Percentiles rank a stretch among this genome's conserved stretches.
phyloP scores from a whole-genome alignment of 306 rosid species.

The Cicer chorassanicum region DNA sequence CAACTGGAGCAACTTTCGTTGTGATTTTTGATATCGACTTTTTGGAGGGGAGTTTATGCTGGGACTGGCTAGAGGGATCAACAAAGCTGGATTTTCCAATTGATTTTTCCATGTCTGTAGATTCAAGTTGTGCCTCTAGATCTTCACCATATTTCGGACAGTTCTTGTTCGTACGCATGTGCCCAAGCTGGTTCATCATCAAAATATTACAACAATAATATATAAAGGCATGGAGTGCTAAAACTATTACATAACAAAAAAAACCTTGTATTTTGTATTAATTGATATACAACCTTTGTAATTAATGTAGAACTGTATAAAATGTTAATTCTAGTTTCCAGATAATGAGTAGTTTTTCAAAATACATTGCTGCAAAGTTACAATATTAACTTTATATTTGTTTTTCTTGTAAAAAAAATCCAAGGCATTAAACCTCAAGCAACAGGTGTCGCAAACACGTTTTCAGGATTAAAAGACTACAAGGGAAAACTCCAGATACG shows the following conservation, averaged over 20 bases:
- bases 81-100: constrained; percentile 61
- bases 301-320: constrained; percentile 28
- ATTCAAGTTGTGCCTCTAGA: constrained; percentile 64
- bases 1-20: constrained; percentile 66
- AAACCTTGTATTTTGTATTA: background rate
- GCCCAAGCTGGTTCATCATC: constrained; percentile 75
- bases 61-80: constrained; percentile 68
- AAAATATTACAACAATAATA: constrained; percentile 35
- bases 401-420: background rate
- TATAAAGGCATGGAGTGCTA: constrained; percentile 29
- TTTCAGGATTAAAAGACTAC: constrained; percentile 23
- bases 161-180: constrained; percentile 97
- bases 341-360: constrained; percentile 14
- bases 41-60: constrained; percentile 65
- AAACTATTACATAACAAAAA: constrained; percentile 16
- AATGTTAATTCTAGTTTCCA: constrained; percentile 1
- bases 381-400: background rate
- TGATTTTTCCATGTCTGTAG: constrained; percentile 69
- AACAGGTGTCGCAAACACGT: constrained; percentile 5
- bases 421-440: constrained; percentile 25
- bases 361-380: background rate
- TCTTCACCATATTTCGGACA: constrained; percentile 97
- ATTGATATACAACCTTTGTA: background rate
- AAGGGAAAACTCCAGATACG: constrained; percentile 31
- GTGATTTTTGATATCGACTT: constrained; percentile 65